Conservation (phyloP, 2,329 filamentous ascomycete genomes). For the Fusarium redolens region DNA sequence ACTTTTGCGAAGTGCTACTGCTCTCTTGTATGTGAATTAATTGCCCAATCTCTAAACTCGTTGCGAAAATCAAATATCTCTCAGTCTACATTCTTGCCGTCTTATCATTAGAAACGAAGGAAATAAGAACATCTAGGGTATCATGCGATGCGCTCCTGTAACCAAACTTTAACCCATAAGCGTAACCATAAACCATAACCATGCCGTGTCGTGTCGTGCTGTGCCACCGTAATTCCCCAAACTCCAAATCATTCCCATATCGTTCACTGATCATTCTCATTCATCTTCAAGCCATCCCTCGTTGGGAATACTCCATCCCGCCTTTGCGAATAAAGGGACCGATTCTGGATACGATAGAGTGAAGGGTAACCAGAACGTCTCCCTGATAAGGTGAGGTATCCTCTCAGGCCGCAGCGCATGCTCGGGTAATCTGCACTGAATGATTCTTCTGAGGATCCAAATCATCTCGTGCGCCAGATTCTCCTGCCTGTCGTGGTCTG, state of each 20-base stretch:
- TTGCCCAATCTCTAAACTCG: background rate
- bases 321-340: constrained; percentile 44
- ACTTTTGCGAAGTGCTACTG: background rate
- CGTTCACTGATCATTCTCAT: background rate
- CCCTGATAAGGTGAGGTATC: constrained; percentile 39
- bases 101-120: constrained; percentile 6
- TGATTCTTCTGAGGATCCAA: constrained; percentile 52
- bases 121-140: constrained; percentile 28
- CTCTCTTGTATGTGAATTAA: background rate
- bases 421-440: constrained; percentile 24
- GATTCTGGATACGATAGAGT: constrained; percentile 45
- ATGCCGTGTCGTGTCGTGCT: background rate
- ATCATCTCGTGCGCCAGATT: constrained; percentile 47
- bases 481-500: constrained; percentile 22
- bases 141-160: constrained; percentile 21
- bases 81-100: background rate
- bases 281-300: constrained; percentile 12
- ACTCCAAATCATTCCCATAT: constrained; percentile 19
- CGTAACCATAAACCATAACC: background rate
- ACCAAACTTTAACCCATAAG: constrained; percentile 7
- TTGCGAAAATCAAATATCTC: background rate
- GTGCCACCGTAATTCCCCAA: constrained; percentile 2
- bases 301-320: constrained; percentile 44
- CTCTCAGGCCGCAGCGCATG: constrained; percentile 34
- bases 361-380: constrained; percentile 49